Evolutionary conservation across 352 stramenopile genomes (phyloP).

Genomic region (Pythium oligandrum): DNA sequence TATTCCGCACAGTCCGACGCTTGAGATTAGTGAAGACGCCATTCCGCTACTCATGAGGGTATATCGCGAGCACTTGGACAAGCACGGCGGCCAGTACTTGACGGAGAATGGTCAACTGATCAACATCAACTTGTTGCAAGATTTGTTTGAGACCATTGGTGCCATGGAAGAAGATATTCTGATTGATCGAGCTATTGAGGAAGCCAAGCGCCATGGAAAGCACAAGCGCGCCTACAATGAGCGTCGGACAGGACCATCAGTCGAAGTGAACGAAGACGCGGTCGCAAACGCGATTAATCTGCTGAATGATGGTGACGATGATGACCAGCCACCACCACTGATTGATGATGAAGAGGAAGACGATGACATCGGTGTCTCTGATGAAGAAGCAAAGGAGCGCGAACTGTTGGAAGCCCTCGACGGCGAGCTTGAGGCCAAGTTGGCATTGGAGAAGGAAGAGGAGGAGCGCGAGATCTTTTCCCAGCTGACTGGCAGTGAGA

Average conservation of each 20-base stretch:
- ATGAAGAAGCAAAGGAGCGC: constrained; percentile 27
- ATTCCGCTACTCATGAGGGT: constrained; percentile 92
- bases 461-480: constrained; percentile 42
- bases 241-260: constrained; percentile 22
- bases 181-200: constrained; percentile 55
- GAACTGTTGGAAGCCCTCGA: constrained; percentile 60
- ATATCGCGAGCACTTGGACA: constrained; percentile 89
- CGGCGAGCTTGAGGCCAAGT: constrained; percentile 33
- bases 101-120: constrained; percentile 89
- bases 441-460: constrained; percentile 34
- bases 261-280: constrained; percentile 38
- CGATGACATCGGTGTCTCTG: constrained; percentile 11
- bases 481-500: constrained; percentile 51
- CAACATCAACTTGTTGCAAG: constrained; percentile 88
- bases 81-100: constrained; percentile 89
- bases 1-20: constrained; percentile 96
- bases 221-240: constrained; percentile 24
- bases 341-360: constrained; percentile 47
- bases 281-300: constrained; percentile 44
- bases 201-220: constrained; percentile 28
- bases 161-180: constrained; percentile 94
- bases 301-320: constrained; percentile 28
- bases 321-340: constrained; percentile 23
- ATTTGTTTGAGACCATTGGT: constrained; percentile 91
- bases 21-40: constrained; percentile 98